These are phyloP conservation scores for Pleurotus pulmonarius DNA, from an alignment of 768 basidiomycete genomes.

Conservation along the genomic window DNA sequence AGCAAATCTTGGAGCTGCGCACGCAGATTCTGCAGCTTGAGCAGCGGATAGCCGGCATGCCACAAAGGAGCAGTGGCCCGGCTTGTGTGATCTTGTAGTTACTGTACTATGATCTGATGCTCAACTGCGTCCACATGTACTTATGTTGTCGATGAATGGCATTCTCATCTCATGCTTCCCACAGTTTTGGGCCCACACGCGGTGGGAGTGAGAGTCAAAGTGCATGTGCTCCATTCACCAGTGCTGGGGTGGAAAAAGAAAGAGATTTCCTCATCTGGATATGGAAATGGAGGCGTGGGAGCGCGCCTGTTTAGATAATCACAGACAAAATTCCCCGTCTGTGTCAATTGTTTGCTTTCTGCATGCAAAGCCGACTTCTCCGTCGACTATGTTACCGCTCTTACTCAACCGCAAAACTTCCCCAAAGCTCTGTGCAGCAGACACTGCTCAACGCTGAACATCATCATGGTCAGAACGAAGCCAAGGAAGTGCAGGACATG, in stretches of 20 bases:
- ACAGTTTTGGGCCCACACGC: no score
- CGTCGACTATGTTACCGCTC: constrained; percentile 5
- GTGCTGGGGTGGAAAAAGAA: no score
- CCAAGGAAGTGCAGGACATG: constrained; percentile 1
- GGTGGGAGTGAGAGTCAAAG: no score
- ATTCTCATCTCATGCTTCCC: no score
- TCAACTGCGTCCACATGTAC: no score
- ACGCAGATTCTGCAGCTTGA: not conserved
- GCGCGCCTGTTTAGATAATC: constrained; percentile 25
- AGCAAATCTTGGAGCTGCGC: not conserved
- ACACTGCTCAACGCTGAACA: not conserved
- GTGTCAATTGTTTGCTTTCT: not conserved
- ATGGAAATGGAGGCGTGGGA: no score
- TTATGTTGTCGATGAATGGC: no score
- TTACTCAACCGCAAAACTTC: not conserved
- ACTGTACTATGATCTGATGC: no score
- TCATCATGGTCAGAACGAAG: not conserved
- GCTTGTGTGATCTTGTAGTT: no score
- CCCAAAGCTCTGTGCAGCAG: not conserved
- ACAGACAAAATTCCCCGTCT: constrained; percentile 52
- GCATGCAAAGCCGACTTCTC: constrained; percentile 2
- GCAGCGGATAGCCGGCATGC: not conserved
- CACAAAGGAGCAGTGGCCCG: no score
- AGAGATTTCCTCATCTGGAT: no score
- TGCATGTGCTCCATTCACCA: no score